Percentiles rank a stretch among this genome's conserved stretches.
Evolutionary conservation across 2,329 filamentous ascomycete species (phyloP).

Genomic region (Penicillium hordei): DNA sequence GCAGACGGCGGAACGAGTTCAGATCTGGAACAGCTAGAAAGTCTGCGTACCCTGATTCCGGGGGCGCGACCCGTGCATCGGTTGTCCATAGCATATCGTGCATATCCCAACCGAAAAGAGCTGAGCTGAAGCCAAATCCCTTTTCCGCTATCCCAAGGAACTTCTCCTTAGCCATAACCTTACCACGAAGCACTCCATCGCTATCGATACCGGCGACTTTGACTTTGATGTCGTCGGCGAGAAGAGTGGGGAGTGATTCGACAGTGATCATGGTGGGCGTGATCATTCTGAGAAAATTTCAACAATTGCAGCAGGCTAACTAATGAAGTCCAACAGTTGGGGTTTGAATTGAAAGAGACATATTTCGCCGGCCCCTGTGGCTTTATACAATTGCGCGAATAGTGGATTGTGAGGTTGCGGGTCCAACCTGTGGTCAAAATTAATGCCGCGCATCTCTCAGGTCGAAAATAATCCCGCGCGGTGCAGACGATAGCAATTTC

Average conservation of each 20-base stretch:
- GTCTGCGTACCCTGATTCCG: conserved; percentile 84
- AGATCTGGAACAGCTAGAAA: conserved; percentile 78
- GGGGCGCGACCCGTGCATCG: conserved; percentile 71
- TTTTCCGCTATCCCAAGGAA: conserved; percentile 74
- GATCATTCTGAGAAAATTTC: conserved; percentile 3
- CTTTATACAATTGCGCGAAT: conserved; percentile 10
- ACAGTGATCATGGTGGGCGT: conserved; percentile 46
- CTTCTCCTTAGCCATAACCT: conserved; percentile 88
- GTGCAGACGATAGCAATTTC: background rate
- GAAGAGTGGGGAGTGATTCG: conserved; percentile 63
- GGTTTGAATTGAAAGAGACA: background rate
- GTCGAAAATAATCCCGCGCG: background rate
- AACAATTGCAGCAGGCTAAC: background rate
- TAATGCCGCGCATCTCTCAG: background rate
- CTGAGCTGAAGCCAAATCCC: conserved; percentile 88
- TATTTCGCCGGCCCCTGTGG: background rate
- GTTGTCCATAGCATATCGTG: conserved; percentile 76
- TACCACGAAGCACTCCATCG: conserved; percentile 81
- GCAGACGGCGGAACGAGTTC: conserved; percentile 72
- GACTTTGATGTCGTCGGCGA: conserved; percentile 71
- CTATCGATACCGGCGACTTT: conserved; percentile 85
- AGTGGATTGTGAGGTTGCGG: background rate
- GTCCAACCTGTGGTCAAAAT: background rate
- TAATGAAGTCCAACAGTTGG: background rate
- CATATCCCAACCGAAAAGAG: conserved; percentile 96